Conservation (phyloP, 2,329 filamentous ascomycete species). For the Arthrobotrys conoides region DNA sequence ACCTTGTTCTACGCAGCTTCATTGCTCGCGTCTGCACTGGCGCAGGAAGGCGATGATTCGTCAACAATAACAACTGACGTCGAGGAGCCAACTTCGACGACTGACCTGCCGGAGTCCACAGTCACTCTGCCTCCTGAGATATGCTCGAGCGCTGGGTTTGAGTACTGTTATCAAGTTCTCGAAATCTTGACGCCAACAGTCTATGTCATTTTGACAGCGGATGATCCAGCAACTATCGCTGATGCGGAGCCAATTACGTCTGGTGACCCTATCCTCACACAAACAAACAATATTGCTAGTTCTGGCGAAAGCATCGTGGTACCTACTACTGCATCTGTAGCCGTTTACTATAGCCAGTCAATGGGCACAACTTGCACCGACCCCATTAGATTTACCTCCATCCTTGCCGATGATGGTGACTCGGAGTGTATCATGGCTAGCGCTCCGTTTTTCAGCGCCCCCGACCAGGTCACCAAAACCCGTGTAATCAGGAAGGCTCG, state of each 20-base stretch:
- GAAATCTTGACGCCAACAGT: slow-evolving; percentile 34
- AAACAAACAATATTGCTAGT: slow-evolving; percentile 44
- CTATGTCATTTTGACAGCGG: slow-evolving; percentile 52
- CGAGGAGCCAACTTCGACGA: slow-evolving; percentile 11
- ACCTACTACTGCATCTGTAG: slow-evolving; percentile 36
- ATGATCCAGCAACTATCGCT: slow-evolving; percentile 12
- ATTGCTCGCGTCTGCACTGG: slow-evolving; percentile 16
- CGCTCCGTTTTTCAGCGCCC: slow-evolving; percentile 3
- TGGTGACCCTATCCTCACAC: slow-evolving; percentile 52
- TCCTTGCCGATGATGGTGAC: slow-evolving; percentile 23
- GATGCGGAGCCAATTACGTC: slow-evolving; percentile 47
- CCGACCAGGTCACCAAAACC: slow-evolving; percentile 46
- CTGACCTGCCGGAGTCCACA: slow-evolving; percentile 10
- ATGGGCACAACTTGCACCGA: slow-evolving; percentile 36
- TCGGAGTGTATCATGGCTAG: slow-evolving; percentile 11
- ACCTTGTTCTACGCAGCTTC: slow-evolving; percentile 23
- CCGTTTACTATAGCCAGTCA: slow-evolving; percentile 20
- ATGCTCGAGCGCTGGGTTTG: slow-evolving; percentile 36
- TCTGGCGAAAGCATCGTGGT: slow-evolving; percentile 3
- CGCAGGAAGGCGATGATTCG: slow-evolving; percentile 9
- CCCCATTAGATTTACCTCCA: slow-evolving; percentile 28
- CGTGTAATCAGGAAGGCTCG: slow-evolving; percentile 47
- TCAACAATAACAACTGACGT: neutral
- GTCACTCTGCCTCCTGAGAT: slow-evolving; percentile 37
- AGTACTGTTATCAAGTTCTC: slow-evolving; percentile 32